Base-by-base conservation (phyloP, 257 asterid species). In the Nicotiana obtusifolia region DNA sequence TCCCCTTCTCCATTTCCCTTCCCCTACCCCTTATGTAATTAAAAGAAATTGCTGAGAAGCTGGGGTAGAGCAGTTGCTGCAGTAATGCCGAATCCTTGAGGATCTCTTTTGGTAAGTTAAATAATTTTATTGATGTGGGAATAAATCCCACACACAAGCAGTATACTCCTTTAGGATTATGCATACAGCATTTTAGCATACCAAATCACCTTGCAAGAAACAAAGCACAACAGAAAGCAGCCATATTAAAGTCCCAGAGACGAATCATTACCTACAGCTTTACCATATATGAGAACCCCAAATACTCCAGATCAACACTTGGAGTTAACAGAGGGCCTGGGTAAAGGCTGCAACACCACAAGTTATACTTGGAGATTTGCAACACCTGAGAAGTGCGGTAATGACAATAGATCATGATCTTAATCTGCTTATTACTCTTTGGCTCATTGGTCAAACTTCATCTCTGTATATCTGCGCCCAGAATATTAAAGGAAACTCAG, bases 401-500 rank as follows among this genome's bases (percentile, higher is more conserved):
- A 83, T 57, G 82, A 87, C 83, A 37, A 82, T 82, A 78, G 41
- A 79, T 82, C 84, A 69, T 86, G 85, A 77, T 77, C 78, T 82
- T 83, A 82, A 84, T 81, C 85, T 62, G 91, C 88, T 85, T 88
- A 90, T 88, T 86, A 41, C 49, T 9, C 13, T 9, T 41, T 41
- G 49, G 13, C 82, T 93, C 94, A 93, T 87, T 87, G 91, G 88
- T 90, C 96, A 83, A 95, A 95, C 85, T 92, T 91, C 98, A 95
- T 95, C 88, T 92, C 97, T 47, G 98, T 90, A 84, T 95, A 94
- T 90, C 98, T 94, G 97, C 88, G 82, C 41, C 37, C 49, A 59
- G 67, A 81, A 66, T 10, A 65, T 5, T 1, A 17, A 67, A 19
- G 57, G 13, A 61, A 41, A 65, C 2, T 81, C 14, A 71, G 22